These are phyloP conservation scores for Echinosophora koreensis DNA, from an alignment of 306 rosid genomes.

Conservation along the genomic window DNA sequence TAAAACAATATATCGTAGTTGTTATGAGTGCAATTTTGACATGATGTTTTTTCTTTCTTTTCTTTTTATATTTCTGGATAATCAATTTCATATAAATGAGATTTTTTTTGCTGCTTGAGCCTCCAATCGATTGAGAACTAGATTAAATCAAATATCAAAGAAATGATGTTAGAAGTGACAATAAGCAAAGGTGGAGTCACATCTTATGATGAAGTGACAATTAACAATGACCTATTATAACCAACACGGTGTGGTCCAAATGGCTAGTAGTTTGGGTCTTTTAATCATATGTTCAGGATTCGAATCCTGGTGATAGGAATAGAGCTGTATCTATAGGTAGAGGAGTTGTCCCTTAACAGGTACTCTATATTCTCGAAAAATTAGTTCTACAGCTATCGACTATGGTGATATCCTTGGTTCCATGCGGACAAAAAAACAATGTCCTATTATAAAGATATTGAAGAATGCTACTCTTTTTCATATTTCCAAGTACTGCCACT, in stretches of 20 bases:
- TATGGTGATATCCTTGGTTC: too few species aligned
- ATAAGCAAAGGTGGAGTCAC: slow-evolving; percentile 57
- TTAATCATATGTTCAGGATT: too few species aligned
- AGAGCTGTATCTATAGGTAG: too few species aligned
- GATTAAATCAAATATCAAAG: slow-evolving; percentile 42
- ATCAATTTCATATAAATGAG: slow-evolving; percentile 25
- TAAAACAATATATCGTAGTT: slow-evolving; percentile 37
- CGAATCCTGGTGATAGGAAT: too few species aligned
- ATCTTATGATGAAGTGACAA: slow-evolving; percentile 52
- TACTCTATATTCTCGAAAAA: too few species aligned
- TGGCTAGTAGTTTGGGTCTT: too few species aligned
- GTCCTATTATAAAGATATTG: slow-evolving; percentile 32
- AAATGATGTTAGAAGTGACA: slow-evolving; percentile 46
- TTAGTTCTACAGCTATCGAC: too few species aligned
- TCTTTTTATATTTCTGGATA: background rate
- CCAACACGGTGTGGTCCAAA: too few species aligned
- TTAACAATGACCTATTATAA: slow-evolving; percentile 17
- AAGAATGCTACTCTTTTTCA: slow-evolving; percentile 40
- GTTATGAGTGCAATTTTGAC: slow-evolving; percentile 46
- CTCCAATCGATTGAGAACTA: slow-evolving; percentile 12
- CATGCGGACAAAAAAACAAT: too few species aligned
- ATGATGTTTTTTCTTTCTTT: background rate
- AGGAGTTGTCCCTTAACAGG: too few species aligned
- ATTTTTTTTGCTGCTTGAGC: slow-evolving; percentile 37
- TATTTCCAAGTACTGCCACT: slow-evolving; percentile 40